Evolutionary conservation across 2,329 filamentous ascomycete genomes (phyloP).

Genomic region (Aspergillus bombycis): DNA sequence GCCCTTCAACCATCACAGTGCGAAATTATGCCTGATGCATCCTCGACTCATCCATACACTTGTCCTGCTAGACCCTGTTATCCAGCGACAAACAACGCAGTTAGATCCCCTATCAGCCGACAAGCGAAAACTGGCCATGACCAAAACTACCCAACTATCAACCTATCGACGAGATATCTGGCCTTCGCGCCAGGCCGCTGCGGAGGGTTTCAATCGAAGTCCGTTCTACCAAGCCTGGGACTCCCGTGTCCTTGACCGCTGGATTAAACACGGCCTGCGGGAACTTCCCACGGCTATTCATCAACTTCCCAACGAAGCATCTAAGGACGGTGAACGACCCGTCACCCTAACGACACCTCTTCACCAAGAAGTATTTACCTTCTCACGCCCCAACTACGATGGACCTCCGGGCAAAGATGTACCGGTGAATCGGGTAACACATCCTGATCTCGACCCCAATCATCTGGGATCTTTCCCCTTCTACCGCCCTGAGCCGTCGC

Average conservation of each 20-base stretch:
- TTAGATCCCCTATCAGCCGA: conserved; percentile 28
- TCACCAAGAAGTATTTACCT: conserved; percentile 75
- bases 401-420: conserved; percentile 55
- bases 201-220: conserved; percentile 65
- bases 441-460: conserved; percentile 48
- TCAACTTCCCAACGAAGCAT: conserved; percentile 27
- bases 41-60: conserved; percentile 77
- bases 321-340: conserved; percentile 38
- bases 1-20: conserved; percentile 33
- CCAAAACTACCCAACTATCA: conserved; percentile 57
- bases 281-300: conserved; percentile 64
- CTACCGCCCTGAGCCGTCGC: conserved; percentile 47
- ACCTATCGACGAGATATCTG: conserved; percentile 76
- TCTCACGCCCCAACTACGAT: conserved; percentile 56
- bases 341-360: conserved; percentile 78
- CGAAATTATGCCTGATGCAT: conserved; percentile 73
- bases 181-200: conserved; percentile 74
- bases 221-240: conserved; percentile 86
- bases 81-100: conserved; percentile 56
- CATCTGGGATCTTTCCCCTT: conserved; percentile 41
- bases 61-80: conserved; percentile 82
- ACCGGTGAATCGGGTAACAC: conserved; percentile 46
- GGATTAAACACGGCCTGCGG: conserved; percentile 75
- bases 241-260: conserved; percentile 72
- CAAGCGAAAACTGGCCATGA: conserved; percentile 30